Percentiles rank a stretch among this genome's conserved stretches.
These are phyloP conservation scores for Cutaneotrichosporon spelunceum DNA, from an alignment of 1,284 basidiomycete species.

Conservation along the genomic window DNA sequence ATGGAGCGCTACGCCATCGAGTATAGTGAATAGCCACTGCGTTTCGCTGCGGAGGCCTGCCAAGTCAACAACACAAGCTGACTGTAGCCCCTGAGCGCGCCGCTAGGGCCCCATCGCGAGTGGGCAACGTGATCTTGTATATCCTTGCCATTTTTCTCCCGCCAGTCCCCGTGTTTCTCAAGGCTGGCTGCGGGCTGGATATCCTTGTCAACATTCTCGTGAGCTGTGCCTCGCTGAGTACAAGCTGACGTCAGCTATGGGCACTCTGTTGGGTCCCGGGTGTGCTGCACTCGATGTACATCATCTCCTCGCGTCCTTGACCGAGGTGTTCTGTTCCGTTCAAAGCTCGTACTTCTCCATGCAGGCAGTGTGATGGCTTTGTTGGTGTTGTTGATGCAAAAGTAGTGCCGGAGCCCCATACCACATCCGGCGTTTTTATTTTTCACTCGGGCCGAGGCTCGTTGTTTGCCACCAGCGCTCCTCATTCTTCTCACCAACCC, in stretches of 20 bases:
- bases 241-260: slow-evolving; percentile 12
- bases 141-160: slow-evolving; percentile 15
- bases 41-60: no score
- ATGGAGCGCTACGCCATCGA: background rate
- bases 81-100: background rate
- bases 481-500: background rate
- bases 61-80: background rate
- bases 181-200: slow-evolving; percentile 8
- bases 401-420: background rate
- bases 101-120: background rate
- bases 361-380: background rate
- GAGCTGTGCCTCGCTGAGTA: no score
- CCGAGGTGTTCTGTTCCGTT: background rate
- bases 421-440: background rate
- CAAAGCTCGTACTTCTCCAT: background rate
- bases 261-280: slow-evolving; percentile 19
- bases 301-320: background rate
- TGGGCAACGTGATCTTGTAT: slow-evolving; percentile 6
- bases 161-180: slow-evolving; percentile 16
- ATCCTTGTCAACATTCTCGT: slow-evolving; percentile 17
- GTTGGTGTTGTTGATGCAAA: background rate
- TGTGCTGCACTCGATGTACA: slow-evolving; percentile 13
- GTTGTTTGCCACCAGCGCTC: background rate
- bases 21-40: background rate
- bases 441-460: background rate